A percentile compares a stretch with the other conserved stretches of the same genome.
Conservation (phyloP, 169 alveolate species). For the Plasmodium gaboni region DNA sequence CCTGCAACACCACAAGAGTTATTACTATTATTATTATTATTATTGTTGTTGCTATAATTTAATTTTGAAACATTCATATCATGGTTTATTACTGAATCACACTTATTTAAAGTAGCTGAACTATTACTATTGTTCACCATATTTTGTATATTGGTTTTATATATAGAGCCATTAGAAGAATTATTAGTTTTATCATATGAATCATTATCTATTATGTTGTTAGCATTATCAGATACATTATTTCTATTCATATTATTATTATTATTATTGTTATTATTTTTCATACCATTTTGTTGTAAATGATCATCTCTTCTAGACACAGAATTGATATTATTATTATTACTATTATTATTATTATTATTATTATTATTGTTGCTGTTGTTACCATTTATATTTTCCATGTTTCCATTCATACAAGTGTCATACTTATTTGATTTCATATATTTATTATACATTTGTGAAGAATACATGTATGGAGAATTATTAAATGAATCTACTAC, state of each 20-base stretch:
- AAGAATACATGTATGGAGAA: background rate
- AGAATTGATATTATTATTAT: background rate
- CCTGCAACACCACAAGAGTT: background rate
- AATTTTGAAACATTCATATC: background rate
- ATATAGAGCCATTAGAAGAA: background rate
- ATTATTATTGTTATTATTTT: no score
- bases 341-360: no score
- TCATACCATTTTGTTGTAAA: no score
- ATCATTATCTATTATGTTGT: background rate
- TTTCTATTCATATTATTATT: background rate
- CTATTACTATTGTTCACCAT: background rate
- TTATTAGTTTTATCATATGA: background rate
- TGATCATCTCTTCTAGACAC: background rate
- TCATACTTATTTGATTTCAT: background rate
- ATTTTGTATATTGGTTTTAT: background rate
- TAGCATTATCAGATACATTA: background rate
- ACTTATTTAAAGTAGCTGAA: background rate
- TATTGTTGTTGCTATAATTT: background rate
- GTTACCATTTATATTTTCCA: background rate
- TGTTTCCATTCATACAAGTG: background rate
- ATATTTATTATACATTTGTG: constrained; percentile 4
- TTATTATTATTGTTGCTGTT: no score
- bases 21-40: background rate
- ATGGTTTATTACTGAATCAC: background rate
- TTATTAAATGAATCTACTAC: background rate